Conservation (phyloP, 1,139 yeast species). For the Kurtzmaniella quercitrusa region DNA sequence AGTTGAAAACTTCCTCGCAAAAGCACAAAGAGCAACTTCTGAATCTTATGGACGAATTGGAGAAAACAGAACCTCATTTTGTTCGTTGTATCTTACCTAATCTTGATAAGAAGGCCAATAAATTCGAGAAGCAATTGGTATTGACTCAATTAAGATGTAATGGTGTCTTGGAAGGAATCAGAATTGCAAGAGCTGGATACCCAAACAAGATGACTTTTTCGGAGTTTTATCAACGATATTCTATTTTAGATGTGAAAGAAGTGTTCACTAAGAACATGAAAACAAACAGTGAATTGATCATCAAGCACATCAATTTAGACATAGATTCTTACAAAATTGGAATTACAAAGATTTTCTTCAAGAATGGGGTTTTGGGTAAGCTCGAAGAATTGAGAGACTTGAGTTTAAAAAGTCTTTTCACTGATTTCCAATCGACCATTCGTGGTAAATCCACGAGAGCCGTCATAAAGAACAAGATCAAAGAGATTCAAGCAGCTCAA, state of each 20-base stretch:
- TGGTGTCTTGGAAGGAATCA: constrained; percentile 96
- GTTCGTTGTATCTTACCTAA: constrained; percentile 96
- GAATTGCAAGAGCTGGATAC: constrained; percentile 95
- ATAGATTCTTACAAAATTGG: constrained; percentile 71
- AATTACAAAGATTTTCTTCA: constrained; percentile 82
- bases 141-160: constrained; percentile 90
- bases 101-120: constrained; percentile 62
- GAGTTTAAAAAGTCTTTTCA: constrained; percentile 52
- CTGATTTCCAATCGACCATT: constrained; percentile 61
- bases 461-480: constrained; percentile 46
- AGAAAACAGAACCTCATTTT: constrained; percentile 89
- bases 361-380: constrained; percentile 89
- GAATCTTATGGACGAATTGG: constrained; percentile 68
- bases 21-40: constrained; percentile 80
- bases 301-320: constrained; percentile 60
- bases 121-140: constrained; percentile 72
- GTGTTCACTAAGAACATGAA: constrained; percentile 48
- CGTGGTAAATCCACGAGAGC: constrained; percentile 62
- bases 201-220: constrained; percentile 87
- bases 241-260: constrained; percentile 50
- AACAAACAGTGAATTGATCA: constrained; percentile 65
- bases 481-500: constrained; percentile 67
- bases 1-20: constrained; percentile 78
- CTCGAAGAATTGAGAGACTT: constrained; percentile 76
- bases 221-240: constrained; percentile 74